Percentiles rank a stretch among this genome's conserved stretches.
phyloP scores from a whole-genome alignment of 805 yeast species.

The Lachancea sp. region DNA sequence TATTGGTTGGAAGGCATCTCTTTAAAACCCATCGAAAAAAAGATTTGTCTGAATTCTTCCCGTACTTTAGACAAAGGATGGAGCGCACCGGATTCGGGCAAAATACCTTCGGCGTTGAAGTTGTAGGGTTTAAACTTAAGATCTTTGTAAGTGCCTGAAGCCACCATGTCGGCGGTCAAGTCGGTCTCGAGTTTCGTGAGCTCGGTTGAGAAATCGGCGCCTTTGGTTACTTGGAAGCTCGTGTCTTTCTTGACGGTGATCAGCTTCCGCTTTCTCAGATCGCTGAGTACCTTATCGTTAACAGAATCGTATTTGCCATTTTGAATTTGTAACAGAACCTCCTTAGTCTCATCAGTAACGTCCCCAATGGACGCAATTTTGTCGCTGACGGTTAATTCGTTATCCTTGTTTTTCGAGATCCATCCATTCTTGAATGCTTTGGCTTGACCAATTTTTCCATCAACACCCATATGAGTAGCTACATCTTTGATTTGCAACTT shows the following conservation, averaged over 20 bases:
- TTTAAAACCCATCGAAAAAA: slow-evolving; percentile 95
- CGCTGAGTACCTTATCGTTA: slow-evolving; percentile 64
- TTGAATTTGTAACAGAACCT: slow-evolving; percentile 50
- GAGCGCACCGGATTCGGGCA: slow-evolving; percentile 83
- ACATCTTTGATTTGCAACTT: slow-evolving; percentile 78
- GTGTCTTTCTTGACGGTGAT: slow-evolving; percentile 62
- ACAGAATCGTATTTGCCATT: slow-evolving; percentile 16
- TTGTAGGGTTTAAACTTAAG: slow-evolving; percentile 90
- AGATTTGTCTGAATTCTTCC: slow-evolving; percentile 95
- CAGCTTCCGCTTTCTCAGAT: slow-evolving; percentile 91
- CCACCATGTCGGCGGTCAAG: slow-evolving; percentile 87
- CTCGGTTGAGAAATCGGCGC: slow-evolving; percentile 74
- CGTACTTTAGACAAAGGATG: slow-evolving; percentile 96
- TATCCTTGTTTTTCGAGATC: slow-evolving; percentile 84
- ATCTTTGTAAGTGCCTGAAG: slow-evolving; percentile 72
- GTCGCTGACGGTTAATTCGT: slow-evolving; percentile 49
- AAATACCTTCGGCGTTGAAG: slow-evolving; percentile 89
- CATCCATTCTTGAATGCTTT: slow-evolving; percentile 97
- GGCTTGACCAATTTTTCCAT: slow-evolving; percentile 92
- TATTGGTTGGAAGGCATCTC: slow-evolving; percentile 99
- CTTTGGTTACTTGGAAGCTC: slow-evolving; percentile 73
- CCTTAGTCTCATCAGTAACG: slow-evolving; percentile 56
- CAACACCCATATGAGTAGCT: slow-evolving; percentile 61
- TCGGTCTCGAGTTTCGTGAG: slow-evolving; percentile 86
- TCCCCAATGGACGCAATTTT: slow-evolving; percentile 41